A percentile compares a stretch with the other conserved stretches of the same genome.
Conservation (phyloP, 768 basidiomycete species). For the Tylopilus subfusipes region DNA sequence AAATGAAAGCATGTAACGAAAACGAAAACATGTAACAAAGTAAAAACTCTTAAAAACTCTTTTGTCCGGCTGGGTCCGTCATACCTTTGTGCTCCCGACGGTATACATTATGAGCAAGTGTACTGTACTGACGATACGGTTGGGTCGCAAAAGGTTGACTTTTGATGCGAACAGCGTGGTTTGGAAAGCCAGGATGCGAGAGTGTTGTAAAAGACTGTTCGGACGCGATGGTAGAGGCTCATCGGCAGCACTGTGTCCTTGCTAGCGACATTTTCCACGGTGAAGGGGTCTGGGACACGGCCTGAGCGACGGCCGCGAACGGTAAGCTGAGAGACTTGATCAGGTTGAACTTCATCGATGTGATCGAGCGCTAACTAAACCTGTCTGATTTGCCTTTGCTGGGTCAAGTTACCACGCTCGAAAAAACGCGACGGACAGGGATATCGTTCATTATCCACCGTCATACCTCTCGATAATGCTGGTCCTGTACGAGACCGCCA, state of each 20-base stretch:
- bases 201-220: constrained; percentile 36
- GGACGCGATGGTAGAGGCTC: constrained; percentile 25
- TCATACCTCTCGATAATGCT: constrained; percentile 59
- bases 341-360: not conserved
- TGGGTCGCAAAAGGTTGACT: constrained; percentile 58
- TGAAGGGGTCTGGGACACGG: constrained; percentile 8
- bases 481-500: constrained; percentile 92
- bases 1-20: no score
- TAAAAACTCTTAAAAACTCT: no score
- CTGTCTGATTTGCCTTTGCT: constrained; percentile 18
- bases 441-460: not conserved
- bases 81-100: no score
- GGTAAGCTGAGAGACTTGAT: constrained; percentile 1
- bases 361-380: no score
- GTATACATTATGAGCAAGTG: no score
- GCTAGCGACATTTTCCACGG: not conserved
- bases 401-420: constrained; percentile 30
- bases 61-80: no score
- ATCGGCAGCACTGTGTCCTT: constrained; percentile 4
- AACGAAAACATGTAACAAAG: no score
- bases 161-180: constrained; percentile 55
- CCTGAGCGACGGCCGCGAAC: constrained; percentile 1
- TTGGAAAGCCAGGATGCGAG: constrained; percentile 49
- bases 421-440: constrained; percentile 22
- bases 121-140: constrained; percentile 45